Percentiles rank a stretch among this genome's conserved stretches.
phyloP scores from a whole-genome alignment of 345 rosid genomes.

The Barbarea vulgaris region DNA sequence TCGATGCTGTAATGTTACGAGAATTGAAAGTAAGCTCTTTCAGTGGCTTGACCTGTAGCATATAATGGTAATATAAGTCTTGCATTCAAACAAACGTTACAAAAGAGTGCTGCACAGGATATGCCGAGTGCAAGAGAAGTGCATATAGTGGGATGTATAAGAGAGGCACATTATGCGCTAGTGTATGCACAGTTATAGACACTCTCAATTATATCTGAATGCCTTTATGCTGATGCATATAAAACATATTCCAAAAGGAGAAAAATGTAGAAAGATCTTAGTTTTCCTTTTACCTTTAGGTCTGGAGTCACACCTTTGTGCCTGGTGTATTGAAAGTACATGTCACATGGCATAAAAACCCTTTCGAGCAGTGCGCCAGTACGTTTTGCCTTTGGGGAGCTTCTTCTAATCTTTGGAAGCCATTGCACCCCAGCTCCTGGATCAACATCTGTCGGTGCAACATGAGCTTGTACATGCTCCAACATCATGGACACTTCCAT shows the following conservation, averaged over 20 bases:
- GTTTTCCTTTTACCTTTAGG: conserved; percentile 63
- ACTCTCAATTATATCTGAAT: too few species aligned
- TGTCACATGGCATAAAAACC: conserved; percentile 98
- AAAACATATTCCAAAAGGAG: background rate
- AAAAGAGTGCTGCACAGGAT: background rate
- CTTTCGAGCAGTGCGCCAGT: conserved; percentile 98
- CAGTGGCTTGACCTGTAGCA: conserved; percentile 77
- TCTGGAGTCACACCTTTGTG: conserved; percentile 97
- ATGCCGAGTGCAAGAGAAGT: background rate
- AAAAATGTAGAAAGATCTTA: background rate
- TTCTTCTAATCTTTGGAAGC: conserved; percentile 84
- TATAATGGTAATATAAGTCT: conserved; percentile 9
- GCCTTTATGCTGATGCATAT: background rate
- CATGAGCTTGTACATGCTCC: conserved; percentile 99
- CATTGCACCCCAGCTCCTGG: conserved; percentile 99
- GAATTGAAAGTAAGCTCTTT: conserved; percentile 89
- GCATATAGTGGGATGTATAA: background rate
- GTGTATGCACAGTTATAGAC: background rate
- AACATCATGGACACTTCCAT: conserved; percentile 95
- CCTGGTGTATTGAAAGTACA: conserved; percentile 92
- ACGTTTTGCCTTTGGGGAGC: conserved; percentile 91
- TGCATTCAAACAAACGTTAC: conserved; percentile 14
- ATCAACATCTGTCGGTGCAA: conserved; percentile 99
- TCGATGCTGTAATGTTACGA: conserved; percentile 73
- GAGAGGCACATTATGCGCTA: background rate